These are phyloP conservation scores for Xenoacremonium recifei DNA, from an alignment of 2,329 filamentous ascomycete genomes.

Conservation along the genomic window DNA sequence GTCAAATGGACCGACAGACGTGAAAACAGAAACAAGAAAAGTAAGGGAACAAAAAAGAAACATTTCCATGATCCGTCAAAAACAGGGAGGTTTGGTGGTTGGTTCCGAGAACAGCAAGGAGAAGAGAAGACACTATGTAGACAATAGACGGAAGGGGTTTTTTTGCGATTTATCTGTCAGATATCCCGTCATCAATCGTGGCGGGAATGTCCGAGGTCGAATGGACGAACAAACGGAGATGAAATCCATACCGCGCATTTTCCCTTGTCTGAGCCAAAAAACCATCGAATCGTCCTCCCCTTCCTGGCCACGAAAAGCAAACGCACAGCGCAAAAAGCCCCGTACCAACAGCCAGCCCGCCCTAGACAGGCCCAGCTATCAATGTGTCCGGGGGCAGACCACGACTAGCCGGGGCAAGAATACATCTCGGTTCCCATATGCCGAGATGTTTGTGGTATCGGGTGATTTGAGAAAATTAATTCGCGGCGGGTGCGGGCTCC, in stretches of 20 bases:
- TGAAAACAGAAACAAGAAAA: slow-evolving; percentile 8
- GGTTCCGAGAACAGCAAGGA: slow-evolving; percentile 13
- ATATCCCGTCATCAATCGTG: slow-evolving; percentile 25
- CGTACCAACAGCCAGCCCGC: slow-evolving; percentile 35
- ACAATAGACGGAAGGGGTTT: slow-evolving; percentile 16
- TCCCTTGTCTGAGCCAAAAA: slow-evolving; percentile 35
- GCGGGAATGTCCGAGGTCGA: slow-evolving; percentile 22
- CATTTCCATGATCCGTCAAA: slow-evolving; percentile 31
- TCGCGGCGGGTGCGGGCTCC: slow-evolving; percentile 46
- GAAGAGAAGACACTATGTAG: slow-evolving; percentile 22
- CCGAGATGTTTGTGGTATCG: slow-evolving; percentile 40
- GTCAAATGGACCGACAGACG: slow-evolving; percentile 7
- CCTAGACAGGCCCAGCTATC: slow-evolving; percentile 32
- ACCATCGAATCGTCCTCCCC: slow-evolving; percentile 36
- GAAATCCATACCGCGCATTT: slow-evolving; percentile 37
- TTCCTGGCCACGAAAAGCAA: slow-evolving; percentile 32
- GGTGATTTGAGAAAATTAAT: slow-evolving; percentile 44
- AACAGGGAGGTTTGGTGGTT: slow-evolving; percentile 5
- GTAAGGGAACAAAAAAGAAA: slow-evolving; percentile 22
- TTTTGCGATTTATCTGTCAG: slow-evolving; percentile 30
- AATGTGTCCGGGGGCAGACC: slow-evolving; percentile 28
- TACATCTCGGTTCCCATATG: slow-evolving; percentile 34
- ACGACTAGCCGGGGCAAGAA: slow-evolving; percentile 27
- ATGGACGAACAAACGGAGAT: slow-evolving; percentile 29
- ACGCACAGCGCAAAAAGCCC: slow-evolving; percentile 33